Conservation (phyloP, 768 basidiomycete genomes). For the Tricholoma saponaceum region DNA sequence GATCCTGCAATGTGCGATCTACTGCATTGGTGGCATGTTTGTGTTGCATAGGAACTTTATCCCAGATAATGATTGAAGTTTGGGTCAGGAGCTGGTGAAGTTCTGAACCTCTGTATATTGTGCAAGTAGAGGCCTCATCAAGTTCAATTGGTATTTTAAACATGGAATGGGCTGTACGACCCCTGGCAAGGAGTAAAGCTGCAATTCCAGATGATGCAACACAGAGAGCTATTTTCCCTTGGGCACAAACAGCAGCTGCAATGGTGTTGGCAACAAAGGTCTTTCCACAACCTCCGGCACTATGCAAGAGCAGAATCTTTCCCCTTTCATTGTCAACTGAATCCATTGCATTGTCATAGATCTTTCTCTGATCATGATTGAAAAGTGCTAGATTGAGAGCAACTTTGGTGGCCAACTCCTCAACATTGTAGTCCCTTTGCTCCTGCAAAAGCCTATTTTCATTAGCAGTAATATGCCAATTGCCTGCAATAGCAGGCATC, state of each 20-base stretch:
- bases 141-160: slow-evolving; percentile 43
- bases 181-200: slow-evolving; percentile 36
- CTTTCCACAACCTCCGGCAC: slow-evolving; percentile 32
- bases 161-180: slow-evolving; percentile 41
- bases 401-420: background rate
- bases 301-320: slow-evolving; percentile 28
- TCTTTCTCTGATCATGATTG: slow-evolving; percentile 17
- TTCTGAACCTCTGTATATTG: slow-evolving; percentile 23
- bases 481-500: background rate
- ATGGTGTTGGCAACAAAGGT: slow-evolving; percentile 31
- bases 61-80: slow-evolving; percentile 38
- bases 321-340: slow-evolving; percentile 14
- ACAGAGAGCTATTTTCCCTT: slow-evolving; percentile 31
- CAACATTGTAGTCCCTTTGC: background rate
- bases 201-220: slow-evolving; percentile 42
- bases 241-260: slow-evolving; percentile 17
- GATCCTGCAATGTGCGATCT: slow-evolving; percentile 32
- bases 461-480: no score
- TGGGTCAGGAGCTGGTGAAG: slow-evolving; percentile 27
- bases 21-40: slow-evolving; percentile 32
- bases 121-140: slow-evolving; percentile 21
- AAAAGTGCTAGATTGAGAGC: slow-evolving; percentile 11
- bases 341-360: slow-evolving; percentile 19
- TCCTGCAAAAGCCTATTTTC: background rate
- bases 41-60: slow-evolving; percentile 40